Conservation (phyloP, 2,329 filamentous ascomycete genomes). For the Bipolaris cookei region DNA sequence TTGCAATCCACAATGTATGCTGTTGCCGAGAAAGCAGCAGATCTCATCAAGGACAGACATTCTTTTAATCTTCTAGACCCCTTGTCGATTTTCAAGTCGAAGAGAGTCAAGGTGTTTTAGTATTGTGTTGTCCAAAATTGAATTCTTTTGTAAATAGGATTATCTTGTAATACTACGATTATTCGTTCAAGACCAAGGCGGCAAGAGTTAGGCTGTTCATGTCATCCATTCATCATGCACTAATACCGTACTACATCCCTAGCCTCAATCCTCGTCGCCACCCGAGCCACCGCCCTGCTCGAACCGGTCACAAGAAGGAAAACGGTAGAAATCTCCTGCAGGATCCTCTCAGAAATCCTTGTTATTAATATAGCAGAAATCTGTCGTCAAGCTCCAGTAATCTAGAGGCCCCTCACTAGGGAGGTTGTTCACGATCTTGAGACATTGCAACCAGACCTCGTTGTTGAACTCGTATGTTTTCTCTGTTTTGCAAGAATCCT, state of each 20-base stretch:
- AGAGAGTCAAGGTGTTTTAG: too few species aligned
- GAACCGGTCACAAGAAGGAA: conserved; percentile 31
- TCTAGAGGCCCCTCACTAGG: not conserved
- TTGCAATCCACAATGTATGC: conserved; percentile 42
- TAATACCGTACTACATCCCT: not conserved
- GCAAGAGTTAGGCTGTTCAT: not conserved
- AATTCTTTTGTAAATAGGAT: not conserved
- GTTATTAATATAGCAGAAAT: conserved; percentile 40
- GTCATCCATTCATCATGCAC: not conserved
- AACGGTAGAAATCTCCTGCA: conserved; percentile 32
- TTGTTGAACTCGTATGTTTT: conserved; percentile 32
- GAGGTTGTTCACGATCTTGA: conserved; percentile 15
- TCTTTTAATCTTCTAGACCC: not conserved
- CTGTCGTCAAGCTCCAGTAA: conserved; percentile 38
- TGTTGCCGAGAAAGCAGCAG: conserved; percentile 42
- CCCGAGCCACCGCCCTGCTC: conserved; percentile 1
- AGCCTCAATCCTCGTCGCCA: not conserved
- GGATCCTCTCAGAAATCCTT: conserved; percentile 38
- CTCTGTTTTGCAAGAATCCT: conserved; percentile 19
- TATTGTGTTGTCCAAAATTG: too few species aligned
- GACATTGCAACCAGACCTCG: conserved; percentile 38
- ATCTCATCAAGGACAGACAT: conserved; percentile 37
- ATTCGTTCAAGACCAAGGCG: not conserved
- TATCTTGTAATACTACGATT: not conserved
- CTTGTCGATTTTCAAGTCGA: too few species aligned